A percentile compares a stretch with the other conserved stretches of the same genome.
These are phyloP conservation scores for Cladophialophora immunda DNA, from an alignment of 2,329 filamentous ascomycete species.

Conservation along the genomic window DNA sequence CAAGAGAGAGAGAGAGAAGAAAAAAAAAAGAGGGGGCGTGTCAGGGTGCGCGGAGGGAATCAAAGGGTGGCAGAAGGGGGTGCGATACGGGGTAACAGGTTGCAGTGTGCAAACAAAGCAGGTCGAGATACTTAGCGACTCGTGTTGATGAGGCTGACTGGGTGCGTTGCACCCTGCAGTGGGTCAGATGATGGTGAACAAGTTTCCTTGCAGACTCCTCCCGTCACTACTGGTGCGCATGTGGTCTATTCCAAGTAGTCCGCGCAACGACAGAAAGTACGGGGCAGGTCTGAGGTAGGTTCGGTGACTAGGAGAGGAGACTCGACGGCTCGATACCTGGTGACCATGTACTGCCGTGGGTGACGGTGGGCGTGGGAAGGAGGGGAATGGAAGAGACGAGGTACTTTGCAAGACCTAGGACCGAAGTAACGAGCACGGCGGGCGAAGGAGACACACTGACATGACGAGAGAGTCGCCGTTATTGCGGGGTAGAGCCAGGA, in stretches of 20 bases:
- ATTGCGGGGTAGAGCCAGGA: constrained; percentile 22
- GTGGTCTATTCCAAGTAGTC: constrained; percentile 5
- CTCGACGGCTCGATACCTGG: constrained; percentile 12
- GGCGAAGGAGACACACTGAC: not conserved
- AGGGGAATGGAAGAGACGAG: constrained; percentile 15
- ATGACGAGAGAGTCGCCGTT: constrained; percentile 16
- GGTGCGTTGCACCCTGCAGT: constrained; percentile 8
- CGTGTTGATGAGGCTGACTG: constrained; percentile 22
- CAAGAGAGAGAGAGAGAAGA: constrained; percentile 15
- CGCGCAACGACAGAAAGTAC: constrained; percentile 12
- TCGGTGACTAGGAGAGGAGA: constrained; percentile 2
- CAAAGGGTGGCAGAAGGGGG: not conserved
- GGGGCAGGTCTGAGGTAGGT: constrained; percentile 1
- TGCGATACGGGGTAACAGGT: constrained; percentile 16
- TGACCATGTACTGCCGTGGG: constrained; percentile 11
- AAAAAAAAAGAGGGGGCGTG: too few relatives aligned
- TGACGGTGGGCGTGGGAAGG: not conserved
- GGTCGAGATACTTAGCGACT: constrained; percentile 14
- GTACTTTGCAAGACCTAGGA: constrained; percentile 15
- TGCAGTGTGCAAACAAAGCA: constrained; percentile 8
- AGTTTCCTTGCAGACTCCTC: not conserved
- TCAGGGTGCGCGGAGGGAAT: not conserved
- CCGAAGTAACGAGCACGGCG: constrained; percentile 12
- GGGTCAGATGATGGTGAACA: constrained; percentile 25
- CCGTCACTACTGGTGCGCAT: constrained; percentile 16